Conservation (phyloP, 768 basidiomycete species). For the Mycena capillaripes region DNA sequence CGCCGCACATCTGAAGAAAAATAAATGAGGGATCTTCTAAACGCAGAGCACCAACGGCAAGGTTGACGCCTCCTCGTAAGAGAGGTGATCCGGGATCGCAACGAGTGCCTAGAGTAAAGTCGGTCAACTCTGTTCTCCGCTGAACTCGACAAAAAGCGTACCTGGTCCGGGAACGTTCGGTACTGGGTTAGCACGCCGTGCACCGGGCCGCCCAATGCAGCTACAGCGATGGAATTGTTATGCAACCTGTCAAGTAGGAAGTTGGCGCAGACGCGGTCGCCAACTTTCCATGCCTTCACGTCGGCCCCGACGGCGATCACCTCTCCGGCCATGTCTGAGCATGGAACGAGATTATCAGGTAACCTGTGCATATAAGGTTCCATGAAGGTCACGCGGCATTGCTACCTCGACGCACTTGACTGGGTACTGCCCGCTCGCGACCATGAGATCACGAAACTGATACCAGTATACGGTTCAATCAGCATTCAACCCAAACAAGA, state of each 20-base stretch:
- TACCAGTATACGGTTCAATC: not conserved
- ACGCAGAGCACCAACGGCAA: constrained; percentile 60
- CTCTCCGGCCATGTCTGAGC: constrained; percentile 72
- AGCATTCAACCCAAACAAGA: not conserved
- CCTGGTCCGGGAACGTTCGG: constrained; percentile 62
- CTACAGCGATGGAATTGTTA: constrained; percentile 53
- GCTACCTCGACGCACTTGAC: constrained; percentile 39
- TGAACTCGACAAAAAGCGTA: constrained; percentile 18
- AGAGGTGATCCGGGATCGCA: constrained; percentile 66
- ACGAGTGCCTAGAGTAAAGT: constrained; percentile 57
- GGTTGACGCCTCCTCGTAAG: constrained; percentile 75
- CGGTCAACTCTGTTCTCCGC: not conserved
- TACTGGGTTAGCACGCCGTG: constrained; percentile 71
- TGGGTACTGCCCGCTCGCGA: constrained; percentile 57
- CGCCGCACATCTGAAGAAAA: constrained; percentile 52
- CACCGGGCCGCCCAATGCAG: constrained; percentile 58
- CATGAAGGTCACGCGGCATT: not conserved
- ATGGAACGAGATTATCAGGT: constrained; percentile 49
- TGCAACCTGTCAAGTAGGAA: constrained; percentile 63
- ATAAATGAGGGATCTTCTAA: constrained; percentile 11
- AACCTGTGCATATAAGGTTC: constrained; percentile 10
- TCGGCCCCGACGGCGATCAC: constrained; percentile 61
- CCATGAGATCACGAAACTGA: constrained; percentile 65
- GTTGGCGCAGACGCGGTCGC: constrained; percentile 72
- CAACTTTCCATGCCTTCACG: constrained; percentile 63